Base-by-base conservation (phyloP, 148 eudicot species). In the Fallopia convolvulus region DNA sequence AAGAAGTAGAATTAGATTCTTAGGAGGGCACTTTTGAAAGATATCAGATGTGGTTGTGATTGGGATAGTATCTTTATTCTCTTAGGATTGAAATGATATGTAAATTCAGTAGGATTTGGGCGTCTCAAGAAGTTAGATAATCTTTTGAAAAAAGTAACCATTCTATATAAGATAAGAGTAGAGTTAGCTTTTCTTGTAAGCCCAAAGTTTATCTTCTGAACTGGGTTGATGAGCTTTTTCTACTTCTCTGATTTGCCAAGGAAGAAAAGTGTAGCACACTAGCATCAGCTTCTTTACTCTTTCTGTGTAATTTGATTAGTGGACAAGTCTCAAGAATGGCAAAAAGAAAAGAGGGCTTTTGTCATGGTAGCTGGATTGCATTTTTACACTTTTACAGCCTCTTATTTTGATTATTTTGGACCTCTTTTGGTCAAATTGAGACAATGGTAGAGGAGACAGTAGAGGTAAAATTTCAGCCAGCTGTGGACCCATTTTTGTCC, bases 1-100 rank as follows among this genome's bases (percentile, higher is more conserved):
- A 53, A 53, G 58, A 53, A 53, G 58, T 53, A 53, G 58, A 53
- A 18, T 53, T 17, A 53, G 60, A n/a, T 53, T 56, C 9, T 63
- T 11, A 63, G 40, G 40, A 65, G 70, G 68, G 33, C 68, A 61
- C 68, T 26, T 61, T 61, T 61, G 68, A 17, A 56, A 56, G 61
- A 56, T 12, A 13, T 13, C 18, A 17, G 4, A 13, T 13, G 17
- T 50, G 4, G 17, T 42, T 42, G 46, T 5, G 18, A 10, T 11
- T 55, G 60, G 18, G 60, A 55, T 55, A 17, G 60, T 14, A 55
- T 48, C 52, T 48, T 48, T 48, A 48, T 12, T 48, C 15, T 48
- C 2, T 11, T 11, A 48, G 1, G 13, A 13, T 18, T 56, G 26
- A 20, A 1, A 56, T 17, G 61, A 20, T 56, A 20, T 56, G n/a